Conservation (phyloP, 2,329 filamentous ascomycete species). For the Microsporum canis region DNA sequence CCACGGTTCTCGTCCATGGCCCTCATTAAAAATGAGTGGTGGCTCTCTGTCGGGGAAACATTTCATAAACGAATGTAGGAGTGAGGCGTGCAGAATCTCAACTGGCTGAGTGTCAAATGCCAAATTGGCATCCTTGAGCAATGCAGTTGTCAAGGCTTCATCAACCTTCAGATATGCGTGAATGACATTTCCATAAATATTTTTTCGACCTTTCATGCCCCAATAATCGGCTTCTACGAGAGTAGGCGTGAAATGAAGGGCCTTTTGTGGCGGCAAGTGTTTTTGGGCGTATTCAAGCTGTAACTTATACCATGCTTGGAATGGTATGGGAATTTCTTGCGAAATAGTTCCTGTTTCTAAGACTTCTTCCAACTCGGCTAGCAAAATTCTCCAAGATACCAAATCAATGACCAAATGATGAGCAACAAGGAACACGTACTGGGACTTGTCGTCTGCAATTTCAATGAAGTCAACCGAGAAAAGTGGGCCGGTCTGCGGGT, state of each 20-base stretch:
- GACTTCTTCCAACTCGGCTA: constrained; percentile 30
- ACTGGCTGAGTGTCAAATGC: constrained; percentile 27
- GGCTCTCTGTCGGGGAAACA: constrained; percentile 32
- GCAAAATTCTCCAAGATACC: constrained; percentile 31
- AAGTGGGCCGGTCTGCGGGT: constrained; percentile 29
- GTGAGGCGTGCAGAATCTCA: constrained; percentile 28
- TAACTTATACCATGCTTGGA: constrained; percentile 28
- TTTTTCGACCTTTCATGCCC: constrained; percentile 1
- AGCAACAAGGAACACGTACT: constrained; percentile 26
- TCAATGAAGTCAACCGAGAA: constrained; percentile 35
- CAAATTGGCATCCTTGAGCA: constrained; percentile 25
- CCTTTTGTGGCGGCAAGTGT: neutral
- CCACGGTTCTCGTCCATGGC: constrained; percentile 40
- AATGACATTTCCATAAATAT: constrained; percentile 2
- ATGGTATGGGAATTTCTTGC: constrained; percentile 24
- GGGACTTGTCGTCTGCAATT: constrained; percentile 20
- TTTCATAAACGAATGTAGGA: constrained; percentile 35
- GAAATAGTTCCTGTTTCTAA: constrained; percentile 18
- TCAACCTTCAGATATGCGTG: neutral
- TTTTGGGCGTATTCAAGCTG: constrained; percentile 21
- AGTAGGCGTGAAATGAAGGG: neutral
- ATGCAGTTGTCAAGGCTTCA: constrained; percentile 8
- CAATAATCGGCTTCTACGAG: constrained; percentile 4
- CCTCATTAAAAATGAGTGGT: constrained; percentile 40
- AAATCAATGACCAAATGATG: constrained; percentile 32